Evolutionary conservation across 1,284 basidiomycete genomes (phyloP).

Genomic region (Cryptococcus depauperatus): DNA sequence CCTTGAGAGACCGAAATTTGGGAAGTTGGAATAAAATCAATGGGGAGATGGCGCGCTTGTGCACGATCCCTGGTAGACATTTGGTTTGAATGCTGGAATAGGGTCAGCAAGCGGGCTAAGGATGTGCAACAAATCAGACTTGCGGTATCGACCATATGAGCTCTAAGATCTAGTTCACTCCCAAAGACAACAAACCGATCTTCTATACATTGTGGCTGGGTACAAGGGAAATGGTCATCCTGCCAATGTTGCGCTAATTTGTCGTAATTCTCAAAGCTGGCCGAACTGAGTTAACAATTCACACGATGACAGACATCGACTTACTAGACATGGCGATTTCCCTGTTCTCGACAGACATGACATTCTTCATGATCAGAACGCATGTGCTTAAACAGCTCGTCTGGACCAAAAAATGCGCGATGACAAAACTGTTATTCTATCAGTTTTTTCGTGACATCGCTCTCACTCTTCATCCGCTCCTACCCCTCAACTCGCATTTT

Average conservation of each 20-base stretch:
- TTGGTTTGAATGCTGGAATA: slow-evolving; percentile 59
- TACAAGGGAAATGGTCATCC: slow-evolving; percentile 66
- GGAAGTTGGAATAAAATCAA: slow-evolving; percentile 54
- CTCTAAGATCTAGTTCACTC: slow-evolving; percentile 78
- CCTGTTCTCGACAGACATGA: slow-evolving; percentile 80
- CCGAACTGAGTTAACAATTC: not conserved
- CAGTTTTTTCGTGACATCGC: not conserved
- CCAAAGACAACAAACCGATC: slow-evolving; percentile 94
- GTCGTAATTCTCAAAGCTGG: slow-evolving; percentile 69
- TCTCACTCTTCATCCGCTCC: not conserved
- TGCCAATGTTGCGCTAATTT: slow-evolving; percentile 50
- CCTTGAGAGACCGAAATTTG: slow-evolving; percentile 6
- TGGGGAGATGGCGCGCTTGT: slow-evolving; percentile 67
- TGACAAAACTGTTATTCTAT: slow-evolving; percentile 70
- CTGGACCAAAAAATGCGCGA: slow-evolving; percentile 80
- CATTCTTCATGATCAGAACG: slow-evolving; percentile 92
- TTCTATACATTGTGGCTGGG: slow-evolving; percentile 63
- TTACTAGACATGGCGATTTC: slow-evolving; percentile 74
- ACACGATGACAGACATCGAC: slow-evolving; percentile 37
- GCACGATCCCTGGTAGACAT: slow-evolving; percentile 71
- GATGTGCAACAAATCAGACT: slow-evolving; percentile 4
- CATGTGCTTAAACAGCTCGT: slow-evolving; percentile 92
- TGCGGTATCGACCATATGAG: slow-evolving; percentile 63
- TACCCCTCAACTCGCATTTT: not conserved
- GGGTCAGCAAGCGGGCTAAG: not conserved